Base-by-base conservation (phyloP, 495 filamentous ascomycete genomes). In the Aspergillus egyptiacus region DNA sequence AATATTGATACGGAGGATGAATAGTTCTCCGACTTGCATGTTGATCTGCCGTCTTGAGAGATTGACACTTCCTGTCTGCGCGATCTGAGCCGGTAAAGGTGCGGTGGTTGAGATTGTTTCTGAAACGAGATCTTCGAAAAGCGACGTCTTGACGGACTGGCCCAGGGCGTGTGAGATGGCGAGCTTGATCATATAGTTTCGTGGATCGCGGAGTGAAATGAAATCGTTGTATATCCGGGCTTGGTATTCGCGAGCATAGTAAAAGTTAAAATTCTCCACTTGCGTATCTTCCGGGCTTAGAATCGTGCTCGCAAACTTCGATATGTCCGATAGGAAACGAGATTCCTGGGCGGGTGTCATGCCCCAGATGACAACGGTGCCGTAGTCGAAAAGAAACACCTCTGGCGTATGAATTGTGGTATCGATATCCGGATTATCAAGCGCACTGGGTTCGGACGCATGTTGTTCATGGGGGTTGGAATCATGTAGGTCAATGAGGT, bases 291-390 rank as follows among this genome's bases (percentile, higher is more conserved):
- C 90, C 2, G 81, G 80, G 11, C 79, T 80, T 40, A 98, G 73
- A 61, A 95, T 96, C 55, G 96, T 91, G 18, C 75, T 74, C 60
- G 96, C 94, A 61, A 97, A 98, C 61, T 91, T 95, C n/a, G 87
- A 82, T 41, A 97, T 85, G 56, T 98, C 93, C 49, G 90, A 91
- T 5, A 98, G 71, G 59, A 98, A 95, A 19, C 84, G 77, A 37
- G 84, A 79, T 65, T 98, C 93, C 53, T 98, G 83, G 6, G 78
- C 72, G 6, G 84, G 67, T 1, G 87, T 83, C 91, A 98, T 95
- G 50, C 93, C 93, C 93, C 93, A 98, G 63, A 97, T 91, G n/a
- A 98, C 93, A n/a, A 96, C 87, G n/a, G 95, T 94, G 32, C 93
- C 93, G 59, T 98, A 98, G 55, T 95, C 85, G 62, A 96, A 98